Conservation (phyloP, 495 filamentous ascomycete species). For the Trichoderma erinaceum region DNA sequence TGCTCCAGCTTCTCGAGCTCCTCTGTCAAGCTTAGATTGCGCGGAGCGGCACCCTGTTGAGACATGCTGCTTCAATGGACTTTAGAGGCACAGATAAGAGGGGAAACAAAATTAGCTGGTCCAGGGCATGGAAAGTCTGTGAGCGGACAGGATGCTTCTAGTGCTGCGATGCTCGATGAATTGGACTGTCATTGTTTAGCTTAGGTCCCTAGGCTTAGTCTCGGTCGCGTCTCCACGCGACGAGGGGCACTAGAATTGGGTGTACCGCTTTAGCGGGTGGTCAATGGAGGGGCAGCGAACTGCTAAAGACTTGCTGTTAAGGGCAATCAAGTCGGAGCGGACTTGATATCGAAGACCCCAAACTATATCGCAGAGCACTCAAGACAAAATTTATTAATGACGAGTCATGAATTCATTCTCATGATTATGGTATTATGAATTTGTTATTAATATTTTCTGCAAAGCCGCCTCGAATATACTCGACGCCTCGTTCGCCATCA, state of each 20-base stretch:
- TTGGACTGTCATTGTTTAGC: not conserved
- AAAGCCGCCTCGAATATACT: too few relatives aligned
- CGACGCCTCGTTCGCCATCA: not conserved
- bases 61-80: slow-evolving; percentile 33
- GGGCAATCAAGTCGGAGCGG: too few relatives aligned
- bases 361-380: not conserved
- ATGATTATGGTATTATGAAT: not conserved
- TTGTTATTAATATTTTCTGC: not conserved
- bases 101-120: not conserved
- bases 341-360: not conserved
- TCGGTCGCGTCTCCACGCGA: slow-evolving; percentile 13
- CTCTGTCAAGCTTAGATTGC: slow-evolving; percentile 78
- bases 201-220: not conserved
- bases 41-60: slow-evolving; percentile 41
- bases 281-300: slow-evolving; percentile 6
- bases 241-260: slow-evolving; percentile 10
- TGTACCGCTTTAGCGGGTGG: not conserved
- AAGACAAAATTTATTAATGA: not conserved
- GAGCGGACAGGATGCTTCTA: not conserved
- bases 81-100: not conserved
- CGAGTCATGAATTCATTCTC: not conserved
- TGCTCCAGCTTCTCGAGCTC: slow-evolving; percentile 96
- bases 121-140: not conserved
- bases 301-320: not conserved
- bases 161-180: not conserved